Evolutionary conservation across 2,329 filamentous ascomycete genomes (phyloP), one percentile per base, ranked within the genome.

Genomic region (Pseudogymnoascus sp.): DNA sequence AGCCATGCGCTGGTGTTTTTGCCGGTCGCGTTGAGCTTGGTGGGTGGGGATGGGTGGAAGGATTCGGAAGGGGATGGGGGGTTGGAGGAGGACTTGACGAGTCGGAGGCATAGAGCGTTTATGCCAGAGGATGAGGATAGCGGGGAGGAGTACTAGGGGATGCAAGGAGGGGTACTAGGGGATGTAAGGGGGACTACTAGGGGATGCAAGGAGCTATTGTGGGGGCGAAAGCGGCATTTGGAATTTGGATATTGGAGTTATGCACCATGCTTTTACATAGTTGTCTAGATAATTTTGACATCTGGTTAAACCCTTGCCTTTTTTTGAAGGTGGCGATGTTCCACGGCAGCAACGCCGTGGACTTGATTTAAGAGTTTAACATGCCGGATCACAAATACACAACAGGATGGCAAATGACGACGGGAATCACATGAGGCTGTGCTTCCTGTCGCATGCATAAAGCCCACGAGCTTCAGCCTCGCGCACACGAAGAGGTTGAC

Each of bases 1-100:
- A 82, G 87, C 8, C 94, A 99, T 74, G 91, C 94, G 0, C 80
- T 99, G 58, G 83, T 99, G 6, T 96, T 97, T 74, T 78, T 99
- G 69, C 94, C 94, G 0, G 94, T 97, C 0, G 88, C 90, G 1
- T 80, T 99, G 67, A 95, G 90, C 71, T 80, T 97, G 59, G 81
- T 90, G 60, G 94, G 94, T 16, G 94, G 94, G 1, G 84, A 88
- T 68, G 92, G 93, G 2, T 97, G 96, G 71, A 81, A 92, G 38
- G 92, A 97, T 70, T 26, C 38, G 0, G 92, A 96, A 71, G 88
- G 85, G 61, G 91, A 95, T 70, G 92, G 92, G 2, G 92, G 93
- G 0, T 79, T 97, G 21, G 92, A 95, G 71, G 91, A 96, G 71
- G 93, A 97, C 72, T 77, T 99, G 65, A 89, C 90, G 1, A 88